Evolutionary conservation across 768 basidiomycete species (phyloP).

Genomic region (Hericium coralloides): DNA sequence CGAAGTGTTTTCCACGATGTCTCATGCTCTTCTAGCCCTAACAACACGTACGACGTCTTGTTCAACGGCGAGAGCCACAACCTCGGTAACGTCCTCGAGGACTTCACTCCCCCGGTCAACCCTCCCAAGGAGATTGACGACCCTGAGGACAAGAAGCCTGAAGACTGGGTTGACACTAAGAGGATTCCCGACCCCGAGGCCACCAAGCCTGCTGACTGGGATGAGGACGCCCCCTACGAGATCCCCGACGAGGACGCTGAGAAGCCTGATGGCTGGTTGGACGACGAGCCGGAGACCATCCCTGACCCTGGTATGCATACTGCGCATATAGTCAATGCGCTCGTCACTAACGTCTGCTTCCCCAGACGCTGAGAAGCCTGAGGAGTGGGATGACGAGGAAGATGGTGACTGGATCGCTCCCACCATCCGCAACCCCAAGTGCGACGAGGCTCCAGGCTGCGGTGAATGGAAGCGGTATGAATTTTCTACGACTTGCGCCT

Average conservation of each 20-base stretch:
- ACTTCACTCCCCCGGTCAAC: constrained; percentile 91
- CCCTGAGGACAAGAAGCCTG: constrained; percentile 83
- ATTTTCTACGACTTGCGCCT: background rate
- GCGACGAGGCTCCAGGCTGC: constrained; percentile 84
- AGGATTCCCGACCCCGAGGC: constrained; percentile 82
- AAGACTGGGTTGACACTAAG: constrained; percentile 86
- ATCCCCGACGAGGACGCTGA: constrained; percentile 79
- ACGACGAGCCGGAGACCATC: constrained; percentile 69
- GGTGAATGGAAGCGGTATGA: constrained; percentile 83
- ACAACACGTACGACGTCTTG: constrained; percentile 89
- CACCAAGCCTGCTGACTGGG: constrained; percentile 94
- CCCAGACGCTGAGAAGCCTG: constrained; percentile 83
- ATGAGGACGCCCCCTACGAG: constrained; percentile 92
- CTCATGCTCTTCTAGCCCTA: constrained; percentile 43
- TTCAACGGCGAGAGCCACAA: constrained; percentile 82
- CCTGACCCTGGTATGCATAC: constrained; percentile 70
- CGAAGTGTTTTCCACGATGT: background rate
- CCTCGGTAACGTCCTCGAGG: constrained; percentile 80
- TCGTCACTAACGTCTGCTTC: background rate
- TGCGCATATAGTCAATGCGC: background rate
- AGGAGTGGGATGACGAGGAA: constrained; percentile 99
- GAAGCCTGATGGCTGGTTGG: constrained; percentile 96
- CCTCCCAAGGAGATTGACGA: constrained; percentile 92
- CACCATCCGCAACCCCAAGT: constrained; percentile 82
- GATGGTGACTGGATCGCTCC: constrained; percentile 98